Evolutionary conservation across 2,329 filamentous ascomycete species (phyloP), one percentile per base, ranked within the genome.

Genomic region (Chrysoporthe austroafricana): DNA sequence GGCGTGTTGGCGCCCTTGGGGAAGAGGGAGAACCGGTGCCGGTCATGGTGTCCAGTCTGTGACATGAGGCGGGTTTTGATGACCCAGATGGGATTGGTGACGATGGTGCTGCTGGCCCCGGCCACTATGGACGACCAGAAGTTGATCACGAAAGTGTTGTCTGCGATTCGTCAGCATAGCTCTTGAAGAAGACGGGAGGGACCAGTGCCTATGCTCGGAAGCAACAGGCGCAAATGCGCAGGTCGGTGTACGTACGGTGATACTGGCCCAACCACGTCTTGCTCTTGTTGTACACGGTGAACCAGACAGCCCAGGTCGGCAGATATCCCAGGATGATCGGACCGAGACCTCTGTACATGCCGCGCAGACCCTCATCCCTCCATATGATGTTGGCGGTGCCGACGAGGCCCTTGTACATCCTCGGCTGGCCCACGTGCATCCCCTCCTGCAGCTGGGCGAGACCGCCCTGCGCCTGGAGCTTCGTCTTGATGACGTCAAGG

Each of bases 41-140:
- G 82, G 78, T 76, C 79, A 76, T 78, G 82, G 70, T 74, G 72
- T 48, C 71, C 85, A 76, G 75, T 91, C 81, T 98, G 96, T 48
- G 96, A 97, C 96, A 98, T 98, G 73, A 99, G 87, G 72, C 96
- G 87, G 61, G 96, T 99, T 81, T 99, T 99, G 82, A 99, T 97
- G 48, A 99, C 96, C 96, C 96, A 99, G 70, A 99, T 99, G 0
- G 96, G 96, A 78, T 98, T 99, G 34, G 96, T 99, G 70, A 91
- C 91, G 71, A 98, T 86, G 4, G 96, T 99, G 72, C 94, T 97
- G 81, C 92, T 97, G 70, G 90, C 94, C 64, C 96, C 96, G 34
- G 95, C 96, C 66, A 94, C 87, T 69, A 99, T 88, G 11, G 96
- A 97, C 32, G 96, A 96, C 83, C 92, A 94, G 72, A 96, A 91